Evolutionary conservation across 805 yeast species (phyloP).

Genomic region (Myxozyma kluyveri): DNA sequence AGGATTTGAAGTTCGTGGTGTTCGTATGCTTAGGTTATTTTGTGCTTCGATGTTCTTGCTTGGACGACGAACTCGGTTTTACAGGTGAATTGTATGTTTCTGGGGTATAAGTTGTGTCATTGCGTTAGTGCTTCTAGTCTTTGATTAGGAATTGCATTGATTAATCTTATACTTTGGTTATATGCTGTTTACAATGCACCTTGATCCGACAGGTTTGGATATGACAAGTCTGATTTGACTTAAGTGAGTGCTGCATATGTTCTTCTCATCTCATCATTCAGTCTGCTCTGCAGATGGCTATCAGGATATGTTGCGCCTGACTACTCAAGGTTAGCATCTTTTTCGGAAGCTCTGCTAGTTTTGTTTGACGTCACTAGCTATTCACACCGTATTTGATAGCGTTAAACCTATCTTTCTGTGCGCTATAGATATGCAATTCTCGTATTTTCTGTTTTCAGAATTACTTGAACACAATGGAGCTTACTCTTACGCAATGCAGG

Average conservation of each 20-base stretch:
- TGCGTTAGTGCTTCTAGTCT: too few relatives aligned
- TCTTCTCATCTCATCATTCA: background rate
- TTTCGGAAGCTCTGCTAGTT: conserved; percentile 1
- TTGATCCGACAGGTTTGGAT: background rate
- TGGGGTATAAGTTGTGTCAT: too few relatives aligned
- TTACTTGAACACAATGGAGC: conserved; percentile 40
- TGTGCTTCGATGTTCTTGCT: background rate
- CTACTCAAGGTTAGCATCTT: background rate
- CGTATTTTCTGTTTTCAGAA: background rate
- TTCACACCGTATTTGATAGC: background rate
- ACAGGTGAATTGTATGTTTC: too few relatives aligned
- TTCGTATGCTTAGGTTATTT: background rate
- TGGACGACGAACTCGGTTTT: background rate
- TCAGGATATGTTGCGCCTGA: conserved; percentile 12
- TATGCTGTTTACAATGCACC: too few relatives aligned
- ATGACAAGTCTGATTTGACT: background rate
- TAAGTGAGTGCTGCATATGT: background rate
- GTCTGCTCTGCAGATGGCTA: background rate
- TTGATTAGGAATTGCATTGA: too few relatives aligned
- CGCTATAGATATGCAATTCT: conserved; percentile 39
- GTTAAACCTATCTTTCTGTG: background rate
- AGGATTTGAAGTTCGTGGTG: too few relatives aligned
- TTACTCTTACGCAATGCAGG: conserved; percentile 34
- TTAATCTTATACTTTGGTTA: too few relatives aligned
- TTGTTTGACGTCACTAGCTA: conserved; percentile 15